Evolutionary conservation across 2,329 filamentous ascomycete genomes (phyloP).

Genomic region (Didymella pomorum): DNA sequence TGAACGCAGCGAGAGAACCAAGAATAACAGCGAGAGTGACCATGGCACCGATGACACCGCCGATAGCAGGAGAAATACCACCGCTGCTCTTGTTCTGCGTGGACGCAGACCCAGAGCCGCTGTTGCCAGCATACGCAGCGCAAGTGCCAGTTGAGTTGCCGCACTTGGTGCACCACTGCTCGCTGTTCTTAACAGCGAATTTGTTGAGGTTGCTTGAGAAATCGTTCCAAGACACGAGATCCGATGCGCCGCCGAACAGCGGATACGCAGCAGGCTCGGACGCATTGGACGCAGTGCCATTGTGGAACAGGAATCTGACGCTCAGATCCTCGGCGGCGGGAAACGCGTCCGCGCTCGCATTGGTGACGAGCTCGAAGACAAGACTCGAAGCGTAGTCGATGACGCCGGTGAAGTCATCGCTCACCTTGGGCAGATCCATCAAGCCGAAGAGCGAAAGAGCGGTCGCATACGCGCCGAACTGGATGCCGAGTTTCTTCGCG

Average conservation of each 20-base stretch:
- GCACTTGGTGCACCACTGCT: slow-evolving; percentile 77
- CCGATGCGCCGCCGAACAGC: slow-evolving; percentile 65
- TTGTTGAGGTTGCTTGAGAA: slow-evolving; percentile 71
- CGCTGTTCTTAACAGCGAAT: slow-evolving; percentile 71
- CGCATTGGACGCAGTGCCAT: slow-evolving; percentile 61
- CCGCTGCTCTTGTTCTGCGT: slow-evolving; percentile 16
- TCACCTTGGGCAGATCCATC: slow-evolving; percentile 58
- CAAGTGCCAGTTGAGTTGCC: slow-evolving; percentile 76
- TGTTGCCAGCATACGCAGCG: slow-evolving; percentile 54
- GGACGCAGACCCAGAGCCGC: slow-evolving; percentile 23
- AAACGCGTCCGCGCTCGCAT: slow-evolving; percentile 52
- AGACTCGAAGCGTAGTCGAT: slow-evolving; percentile 86
- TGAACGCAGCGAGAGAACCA: slow-evolving; percentile 59
- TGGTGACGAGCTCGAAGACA: slow-evolving; percentile 75
- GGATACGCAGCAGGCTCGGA: slow-evolving; percentile 63
- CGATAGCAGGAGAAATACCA: slow-evolving; percentile 73
- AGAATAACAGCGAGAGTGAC: slow-evolving; percentile 72
- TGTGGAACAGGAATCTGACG: slow-evolving; percentile 70
- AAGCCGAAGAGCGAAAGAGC: slow-evolving; percentile 70
- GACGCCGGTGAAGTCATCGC: slow-evolving; percentile 74
- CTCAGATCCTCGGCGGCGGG: slow-evolving; percentile 60
- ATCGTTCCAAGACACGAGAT: slow-evolving; percentile 70
- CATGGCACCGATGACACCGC: slow-evolving; percentile 80
- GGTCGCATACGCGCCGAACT: slow-evolving; percentile 69
- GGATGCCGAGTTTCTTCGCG: slow-evolving; percentile 58